Evolutionary conservation across 1,284 basidiomycete species (phyloP), one percentile per base, ranked within the genome.

Genomic region (Apiotrichum mycotoxinovorans): DNA sequence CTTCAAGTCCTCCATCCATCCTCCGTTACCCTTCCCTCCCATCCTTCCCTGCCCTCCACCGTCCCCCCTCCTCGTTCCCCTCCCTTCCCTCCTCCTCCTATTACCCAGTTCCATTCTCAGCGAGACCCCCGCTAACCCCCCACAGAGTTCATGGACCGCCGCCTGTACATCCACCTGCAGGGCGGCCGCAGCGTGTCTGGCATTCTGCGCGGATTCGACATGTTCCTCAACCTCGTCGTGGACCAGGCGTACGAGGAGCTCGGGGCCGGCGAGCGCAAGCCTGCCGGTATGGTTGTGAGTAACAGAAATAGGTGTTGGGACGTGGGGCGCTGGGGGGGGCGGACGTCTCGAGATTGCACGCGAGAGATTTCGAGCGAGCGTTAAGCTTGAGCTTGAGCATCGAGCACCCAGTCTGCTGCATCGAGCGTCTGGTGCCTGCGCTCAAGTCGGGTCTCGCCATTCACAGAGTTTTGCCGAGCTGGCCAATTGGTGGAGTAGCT

Each of bases 221-320:
- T 99, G 68, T 99, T 99, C 82, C 81, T 99, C 75, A 99, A 99
- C 78, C 83, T 99, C 42, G 95, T 98, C 60, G 85, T 99, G 72
- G 95, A 98, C 75, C 91, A 98, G 70, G 90, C 91, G 17, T 79
- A 87, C 68, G 96, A 99, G 79, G 94, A 98, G 80, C 85, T 87
- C 0, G 87, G 85, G 12, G 87, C 86, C 35, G 91, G 87, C n/a
- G 87, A 93, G 80, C 92, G 91, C 76, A 87, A 87, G 68, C 86
- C 87, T 20, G 88, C 92, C 66, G 93, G 92, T 33, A 91, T 89
- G 62, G 87, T 94, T 53, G 93, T 96, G 76, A 72, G 91, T 83
- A 12, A 12, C 30, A 5, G 30, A 5, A 4, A 46, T 20, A 9
- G 8, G 7, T 45, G 12, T 25, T 20, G 38, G 35, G 17, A 22